These are phyloP conservation scores for Cajanus cajan DNA, from an alignment of 306 rosid genomes.

Conservation along the genomic window DNA sequence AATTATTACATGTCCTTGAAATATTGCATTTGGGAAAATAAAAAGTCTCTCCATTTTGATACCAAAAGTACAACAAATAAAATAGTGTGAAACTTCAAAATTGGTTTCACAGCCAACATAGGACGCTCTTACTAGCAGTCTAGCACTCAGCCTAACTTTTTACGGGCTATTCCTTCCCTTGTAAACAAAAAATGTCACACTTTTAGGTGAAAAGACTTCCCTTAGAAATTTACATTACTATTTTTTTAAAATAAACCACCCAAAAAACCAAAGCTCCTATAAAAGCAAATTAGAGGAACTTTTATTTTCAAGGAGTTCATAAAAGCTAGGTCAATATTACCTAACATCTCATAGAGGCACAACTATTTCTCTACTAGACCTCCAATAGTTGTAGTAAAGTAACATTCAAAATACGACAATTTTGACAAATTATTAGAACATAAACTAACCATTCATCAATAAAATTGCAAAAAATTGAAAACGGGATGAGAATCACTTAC, in stretches of 20 bases:
- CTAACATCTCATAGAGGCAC: background rate
- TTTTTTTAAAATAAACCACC: background rate
- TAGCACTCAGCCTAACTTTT: background rate
- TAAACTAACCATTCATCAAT: background rate
- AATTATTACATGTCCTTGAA: background rate
- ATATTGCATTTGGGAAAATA: background rate
- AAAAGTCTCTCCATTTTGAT: background rate
- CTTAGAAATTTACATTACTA: background rate
- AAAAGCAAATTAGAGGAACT: background rate
- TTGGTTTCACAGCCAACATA: background rate
- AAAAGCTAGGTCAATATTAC: background rate
- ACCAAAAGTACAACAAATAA: background rate
- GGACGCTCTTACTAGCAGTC: background rate
- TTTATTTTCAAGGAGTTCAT: background rate
- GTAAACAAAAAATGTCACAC: background rate
- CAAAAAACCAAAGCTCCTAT: background rate
- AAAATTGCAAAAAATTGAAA: background rate
- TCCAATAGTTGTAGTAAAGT: background rate
- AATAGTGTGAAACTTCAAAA: background rate
- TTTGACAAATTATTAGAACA: background rate
- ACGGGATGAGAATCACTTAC: slow-evolving; percentile 20
- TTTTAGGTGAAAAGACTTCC: background rate
- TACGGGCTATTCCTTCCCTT: background rate
- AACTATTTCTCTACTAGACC: background rate
- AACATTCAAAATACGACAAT: background rate